Base-by-base conservation (phyloP, 2,329 filamentous ascomycete genomes). In the Lasiodiplodia hormozganensis region DNA sequence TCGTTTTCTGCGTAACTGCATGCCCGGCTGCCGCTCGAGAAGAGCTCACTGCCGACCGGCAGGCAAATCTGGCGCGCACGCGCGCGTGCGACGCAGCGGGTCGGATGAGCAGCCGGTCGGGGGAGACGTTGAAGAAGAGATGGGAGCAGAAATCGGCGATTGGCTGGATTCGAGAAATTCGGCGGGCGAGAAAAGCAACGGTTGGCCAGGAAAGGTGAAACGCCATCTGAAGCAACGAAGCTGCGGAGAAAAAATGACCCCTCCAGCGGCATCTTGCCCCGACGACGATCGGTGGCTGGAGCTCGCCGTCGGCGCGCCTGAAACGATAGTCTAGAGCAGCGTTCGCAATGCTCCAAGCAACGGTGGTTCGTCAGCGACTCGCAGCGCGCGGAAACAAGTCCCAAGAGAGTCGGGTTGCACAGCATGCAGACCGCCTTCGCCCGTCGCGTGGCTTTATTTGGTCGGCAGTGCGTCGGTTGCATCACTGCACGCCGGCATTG, bases 281-380 rank as follows among this genome's bases (percentile, higher is more conserved):
- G 47, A 21, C 43, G 60, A 23, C 31, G 60, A 64, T 64, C 60
- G 47, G 60, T 64, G 60, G 60, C 60, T 53, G n/a, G 47, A 52
- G 60, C 60, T 64, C 51, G 60, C 51, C 58, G 58, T 49, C 57
- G 57, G 57, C 57, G 38, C 23, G 57, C 43, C 47, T 64, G 60
- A 64, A 64, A 64, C 60, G 60, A 64, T 64, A 64, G 60, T 64
- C 47, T 38, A 64, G 58, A 51, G 40, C 57, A 47, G 57, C 57
- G 47, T 28, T 47, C 40, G 58, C 58, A 28, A 47, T 62, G 58
- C 58, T 49, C 43, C 31, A 47, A 49, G 28, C 43, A 51, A 40
- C 58, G 23, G 47, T 64, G 23, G 47, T 64, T 64, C 60, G 31
- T 52, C 60, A 53, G 60, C 60, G n/a, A 52, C 43, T 52, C 28